Percentiles rank a stretch among this genome's conserved stretches.
These are phyloP conservation scores for Fusarium sp. DNA, from an alignment of 2,329 filamentous ascomycete species.

Conservation along the genomic window DNA sequence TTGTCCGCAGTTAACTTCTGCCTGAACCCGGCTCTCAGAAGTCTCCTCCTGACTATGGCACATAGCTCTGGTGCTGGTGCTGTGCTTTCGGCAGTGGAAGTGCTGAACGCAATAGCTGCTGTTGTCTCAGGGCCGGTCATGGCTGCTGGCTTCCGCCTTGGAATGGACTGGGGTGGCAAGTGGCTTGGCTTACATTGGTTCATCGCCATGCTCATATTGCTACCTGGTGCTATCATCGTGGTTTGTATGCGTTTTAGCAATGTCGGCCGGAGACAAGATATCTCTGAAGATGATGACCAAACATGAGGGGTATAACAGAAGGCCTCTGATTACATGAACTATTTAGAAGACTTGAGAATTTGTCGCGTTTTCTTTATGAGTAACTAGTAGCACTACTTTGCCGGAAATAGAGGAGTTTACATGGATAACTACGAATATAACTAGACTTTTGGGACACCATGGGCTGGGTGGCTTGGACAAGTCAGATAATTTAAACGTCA, in stretches of 20 bases:
- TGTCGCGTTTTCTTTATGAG: too few species aligned
- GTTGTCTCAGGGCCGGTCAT: constrained; percentile 2
- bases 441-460: background rate
- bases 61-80: background rate
- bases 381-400: too few species aligned
- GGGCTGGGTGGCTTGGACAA: background rate
- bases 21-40: constrained; percentile 4
- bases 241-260: background rate
- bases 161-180: constrained; percentile 2
- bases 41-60: background rate
- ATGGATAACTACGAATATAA: background rate
- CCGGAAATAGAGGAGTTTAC: background rate
- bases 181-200: constrained; percentile 10
- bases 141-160: background rate
- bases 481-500: background rate
- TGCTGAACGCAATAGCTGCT: background rate
- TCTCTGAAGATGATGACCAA: background rate
- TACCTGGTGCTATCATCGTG: background rate
- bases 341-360: too few species aligned
- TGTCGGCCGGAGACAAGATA: background rate
- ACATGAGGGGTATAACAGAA: background rate
- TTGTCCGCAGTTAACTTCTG: constrained; percentile 6
- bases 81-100: constrained; percentile 4
- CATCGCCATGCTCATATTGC: background rate
- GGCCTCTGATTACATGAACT: too few species aligned